A percentile compares a stretch with the other conserved stretches of the same genome.
Evolutionary conservation across 2,329 filamentous ascomycete genomes (phyloP).

Genomic region (Corniculantispora saksenae): DNA sequence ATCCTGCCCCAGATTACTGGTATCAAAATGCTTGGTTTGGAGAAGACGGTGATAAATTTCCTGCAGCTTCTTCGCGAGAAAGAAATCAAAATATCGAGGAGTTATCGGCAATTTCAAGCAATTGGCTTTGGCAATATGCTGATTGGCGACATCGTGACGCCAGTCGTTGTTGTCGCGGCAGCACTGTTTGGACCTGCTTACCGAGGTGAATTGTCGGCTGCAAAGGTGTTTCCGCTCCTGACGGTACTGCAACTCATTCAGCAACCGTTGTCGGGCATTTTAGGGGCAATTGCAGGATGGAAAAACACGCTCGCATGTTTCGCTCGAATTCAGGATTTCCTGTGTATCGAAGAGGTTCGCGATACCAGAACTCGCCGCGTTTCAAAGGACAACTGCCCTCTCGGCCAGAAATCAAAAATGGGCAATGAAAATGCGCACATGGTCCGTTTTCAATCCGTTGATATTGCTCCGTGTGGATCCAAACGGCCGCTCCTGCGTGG

Average conservation of each 20-base stretch:
- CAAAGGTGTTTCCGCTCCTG: neutral
- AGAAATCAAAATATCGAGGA: neutral
- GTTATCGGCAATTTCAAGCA: neutral
- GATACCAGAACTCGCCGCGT: neutral
- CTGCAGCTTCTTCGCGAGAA: neutral
- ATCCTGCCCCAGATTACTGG: conserved; percentile 2
- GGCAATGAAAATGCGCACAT: neutral
- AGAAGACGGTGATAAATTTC: neutral
- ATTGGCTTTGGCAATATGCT: neutral
- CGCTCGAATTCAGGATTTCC: neutral
- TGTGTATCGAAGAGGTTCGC: neutral
- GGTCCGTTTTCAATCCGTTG: neutral
- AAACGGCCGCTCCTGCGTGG: neutral
- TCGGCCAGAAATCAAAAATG: neutral
- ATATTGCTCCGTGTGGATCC: neutral
- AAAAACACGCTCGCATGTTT: neutral
- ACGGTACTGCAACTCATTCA: neutral
- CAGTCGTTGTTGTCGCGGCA: neutral
- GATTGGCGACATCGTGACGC: neutral
- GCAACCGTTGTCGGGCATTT: neutral
- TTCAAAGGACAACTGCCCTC: neutral
- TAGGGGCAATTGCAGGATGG: neutral
- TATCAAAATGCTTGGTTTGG: conserved; percentile 10
- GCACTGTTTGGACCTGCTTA: conserved; percentile 1
- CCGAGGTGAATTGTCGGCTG: neutral